Conservation (phyloP, 140 eudicot species). For the Erigeron philadelphicus region DNA sequence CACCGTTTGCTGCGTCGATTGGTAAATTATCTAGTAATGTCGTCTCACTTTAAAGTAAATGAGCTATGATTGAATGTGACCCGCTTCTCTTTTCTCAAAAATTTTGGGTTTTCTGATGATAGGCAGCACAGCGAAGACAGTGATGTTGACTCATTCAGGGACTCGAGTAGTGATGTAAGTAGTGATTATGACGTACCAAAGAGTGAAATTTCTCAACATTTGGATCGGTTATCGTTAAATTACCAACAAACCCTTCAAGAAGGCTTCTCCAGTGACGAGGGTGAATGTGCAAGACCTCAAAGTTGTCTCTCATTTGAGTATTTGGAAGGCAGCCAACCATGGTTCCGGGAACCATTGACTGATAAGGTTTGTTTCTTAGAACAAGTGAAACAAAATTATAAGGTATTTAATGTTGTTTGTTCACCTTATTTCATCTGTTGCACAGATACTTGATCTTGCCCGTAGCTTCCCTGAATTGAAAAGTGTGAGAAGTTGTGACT, state of each 20-base stretch:
- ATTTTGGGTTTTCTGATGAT: conserved; percentile 5
- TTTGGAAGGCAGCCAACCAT: conserved; percentile 72
- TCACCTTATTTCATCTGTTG: neutral
- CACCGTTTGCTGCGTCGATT: neutral
- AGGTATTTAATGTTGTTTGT: neutral
- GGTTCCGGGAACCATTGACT: conserved; percentile 79
- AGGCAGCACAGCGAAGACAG: conserved; percentile 74
- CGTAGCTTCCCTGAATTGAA: conserved; percentile 36
- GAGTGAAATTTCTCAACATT: conserved; percentile 33
- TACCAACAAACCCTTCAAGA: conserved; percentile 55
- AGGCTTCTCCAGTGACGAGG: conserved; percentile 84
- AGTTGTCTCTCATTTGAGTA: conserved; percentile 64
- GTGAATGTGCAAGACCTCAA: conserved; percentile 63
- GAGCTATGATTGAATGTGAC: neutral
- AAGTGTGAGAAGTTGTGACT: conserved; percentile 33
- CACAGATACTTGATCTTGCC: conserved; percentile 45
- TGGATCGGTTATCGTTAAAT: conserved; percentile 47
- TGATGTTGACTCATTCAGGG: conserved; percentile 64
- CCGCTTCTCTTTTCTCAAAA: neutral
- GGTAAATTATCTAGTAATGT: neutral
- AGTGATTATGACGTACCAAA: conserved; percentile 61
- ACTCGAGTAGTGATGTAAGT: conserved; percentile 72
- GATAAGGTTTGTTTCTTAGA: conserved; percentile 47
- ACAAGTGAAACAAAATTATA: neutral
- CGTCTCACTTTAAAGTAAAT: neutral